A percentile compares a stretch with the other conserved stretches of the same genome.
phyloP scores from a whole-genome alignment of 2,329 filamentous ascomycete species.

The Exophiala sp. region DNA sequence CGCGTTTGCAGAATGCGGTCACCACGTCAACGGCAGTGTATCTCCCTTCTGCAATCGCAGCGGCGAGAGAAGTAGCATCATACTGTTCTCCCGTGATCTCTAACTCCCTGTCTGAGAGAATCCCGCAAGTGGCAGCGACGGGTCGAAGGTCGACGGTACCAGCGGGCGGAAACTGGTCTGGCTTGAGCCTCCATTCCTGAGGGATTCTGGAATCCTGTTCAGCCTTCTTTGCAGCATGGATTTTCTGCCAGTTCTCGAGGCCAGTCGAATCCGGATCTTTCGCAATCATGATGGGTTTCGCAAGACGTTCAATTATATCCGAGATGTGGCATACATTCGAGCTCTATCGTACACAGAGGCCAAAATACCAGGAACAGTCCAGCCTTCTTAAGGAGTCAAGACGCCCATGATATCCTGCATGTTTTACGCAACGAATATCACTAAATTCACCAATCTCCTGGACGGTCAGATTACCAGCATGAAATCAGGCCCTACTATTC shows the following conservation, averaged over 20 bases:
- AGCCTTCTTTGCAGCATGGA: constrained; percentile 28
- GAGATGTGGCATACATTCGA: too few relatives aligned
- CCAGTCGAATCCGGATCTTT: constrained; percentile 2
- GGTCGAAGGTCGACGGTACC: constrained; percentile 28
- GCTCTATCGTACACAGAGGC: too few relatives aligned
- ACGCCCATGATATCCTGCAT: too few relatives aligned
- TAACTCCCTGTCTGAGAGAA: constrained; percentile 48
- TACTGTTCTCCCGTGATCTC: constrained; percentile 50
- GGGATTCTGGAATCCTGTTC: constrained; percentile 34
- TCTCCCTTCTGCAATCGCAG: constrained; percentile 33
- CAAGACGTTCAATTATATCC: too few relatives aligned
- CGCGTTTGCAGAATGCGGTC: constrained; percentile 49
- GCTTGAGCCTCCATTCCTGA: constrained; percentile 32
- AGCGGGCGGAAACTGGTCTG: constrained; percentile 28
- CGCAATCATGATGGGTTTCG: constrained; percentile 11
- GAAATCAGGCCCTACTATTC: not conserved
- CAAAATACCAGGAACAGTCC: too few relatives aligned
- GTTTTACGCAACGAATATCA: too few relatives aligned
- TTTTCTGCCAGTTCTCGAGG: constrained; percentile 7
- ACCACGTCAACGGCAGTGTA: constrained; percentile 44
- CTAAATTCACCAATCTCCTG: too few relatives aligned
- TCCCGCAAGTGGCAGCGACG: constrained; percentile 29
- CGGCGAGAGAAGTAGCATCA: constrained; percentile 39
- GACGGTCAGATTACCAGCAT: not conserved
- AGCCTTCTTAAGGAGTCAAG: not conserved